Evolutionary conservation across 208 protist genomes (phyloP).

Genomic region (Acanthamoeba divionensis): DNA sequence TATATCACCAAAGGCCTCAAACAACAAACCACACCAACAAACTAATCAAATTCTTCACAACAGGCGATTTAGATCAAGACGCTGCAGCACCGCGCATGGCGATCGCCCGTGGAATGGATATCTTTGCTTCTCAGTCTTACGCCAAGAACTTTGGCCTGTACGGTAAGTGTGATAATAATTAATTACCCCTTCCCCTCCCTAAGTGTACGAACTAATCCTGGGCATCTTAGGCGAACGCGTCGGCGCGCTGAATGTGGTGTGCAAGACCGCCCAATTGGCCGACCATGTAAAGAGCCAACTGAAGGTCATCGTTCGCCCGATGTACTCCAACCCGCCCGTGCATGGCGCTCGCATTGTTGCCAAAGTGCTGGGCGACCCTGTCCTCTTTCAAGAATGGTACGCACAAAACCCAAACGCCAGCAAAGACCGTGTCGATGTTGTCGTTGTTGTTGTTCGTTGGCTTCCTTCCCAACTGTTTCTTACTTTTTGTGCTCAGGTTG

Average conservation of each 20-base stretch:
- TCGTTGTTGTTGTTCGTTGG: too few species aligned
- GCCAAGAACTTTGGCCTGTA: slow-evolving; percentile 98
- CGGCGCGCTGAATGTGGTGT: slow-evolving; percentile 86
- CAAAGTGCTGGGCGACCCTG: slow-evolving; percentile 84
- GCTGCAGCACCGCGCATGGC: slow-evolving; percentile 17
- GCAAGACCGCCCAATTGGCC: slow-evolving; percentile 75
- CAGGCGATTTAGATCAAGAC: not conserved
- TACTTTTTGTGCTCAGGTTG: too few species aligned
- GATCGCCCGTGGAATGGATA: not conserved
- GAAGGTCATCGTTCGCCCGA: slow-evolving; percentile 89
- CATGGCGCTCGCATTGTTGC: slow-evolving; percentile 93
- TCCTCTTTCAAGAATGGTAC: slow-evolving; percentile 88
- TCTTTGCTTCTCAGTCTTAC: slow-evolving; percentile 91
- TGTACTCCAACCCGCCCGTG: slow-evolving; percentile 94
- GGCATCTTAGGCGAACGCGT: slow-evolving; percentile 83
- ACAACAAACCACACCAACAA: not conserved
- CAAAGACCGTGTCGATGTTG: too few species aligned
- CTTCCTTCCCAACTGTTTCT: too few species aligned
- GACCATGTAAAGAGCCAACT: slow-evolving; percentile 83
- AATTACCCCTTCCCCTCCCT: not conserved
- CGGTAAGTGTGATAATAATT: slow-evolving; percentile 19
- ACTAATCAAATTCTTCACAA: slow-evolving; percentile 83
- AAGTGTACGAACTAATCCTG: not conserved
- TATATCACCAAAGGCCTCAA: slow-evolving; percentile 84
- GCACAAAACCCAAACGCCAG: too few species aligned